Conservation (phyloP, 768 basidiomycete species). For the Phaeolepiota aurea region DNA sequence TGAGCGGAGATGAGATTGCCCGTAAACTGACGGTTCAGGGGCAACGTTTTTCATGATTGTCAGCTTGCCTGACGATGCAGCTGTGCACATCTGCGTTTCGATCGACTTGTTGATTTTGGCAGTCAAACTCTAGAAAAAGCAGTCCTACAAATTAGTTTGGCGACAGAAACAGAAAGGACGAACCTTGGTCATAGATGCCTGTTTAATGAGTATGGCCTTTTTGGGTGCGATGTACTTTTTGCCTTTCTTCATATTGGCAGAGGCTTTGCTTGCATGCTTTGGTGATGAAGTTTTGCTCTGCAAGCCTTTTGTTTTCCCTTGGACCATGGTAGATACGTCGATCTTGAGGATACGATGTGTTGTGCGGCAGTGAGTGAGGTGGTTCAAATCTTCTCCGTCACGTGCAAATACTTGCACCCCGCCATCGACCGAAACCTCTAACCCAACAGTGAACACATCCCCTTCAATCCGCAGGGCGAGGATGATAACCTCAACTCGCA, state of each 20-base stretch:
- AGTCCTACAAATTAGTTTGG: not conserved
- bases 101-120: slow-evolving; percentile 91
- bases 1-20: too few relatives aligned
- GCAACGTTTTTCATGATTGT: slow-evolving; percentile 81
- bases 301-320: slow-evolving; percentile 82
- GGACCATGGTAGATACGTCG: slow-evolving; percentile 47
- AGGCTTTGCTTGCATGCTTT: slow-evolving; percentile 57
- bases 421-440: slow-evolving; percentile 30
- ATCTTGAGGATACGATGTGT: too few relatives aligned
- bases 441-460: slow-evolving; percentile 12
- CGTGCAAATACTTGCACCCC: slow-evolving; percentile 25
- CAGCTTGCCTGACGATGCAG: slow-evolving; percentile 83
- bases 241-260: slow-evolving; percentile 73
- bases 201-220: slow-evolving; percentile 63
- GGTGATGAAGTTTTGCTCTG: slow-evolving; percentile 46
- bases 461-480: slow-evolving; percentile 13
- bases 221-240: slow-evolving; percentile 75
- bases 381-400: slow-evolving; percentile 10
- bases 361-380: too few relatives aligned
- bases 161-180: slow-evolving; percentile 6
- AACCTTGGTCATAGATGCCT: slow-evolving; percentile 75
- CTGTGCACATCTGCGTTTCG: slow-evolving; percentile 84
- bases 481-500: slow-evolving; percentile 39
- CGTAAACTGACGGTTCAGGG: slow-evolving; percentile 34
- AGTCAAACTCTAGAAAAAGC: slow-evolving; percentile 53